phyloP scores from a whole-genome alignment of 352 stramenopile species.

The Globisporangium emineosum region DNA sequence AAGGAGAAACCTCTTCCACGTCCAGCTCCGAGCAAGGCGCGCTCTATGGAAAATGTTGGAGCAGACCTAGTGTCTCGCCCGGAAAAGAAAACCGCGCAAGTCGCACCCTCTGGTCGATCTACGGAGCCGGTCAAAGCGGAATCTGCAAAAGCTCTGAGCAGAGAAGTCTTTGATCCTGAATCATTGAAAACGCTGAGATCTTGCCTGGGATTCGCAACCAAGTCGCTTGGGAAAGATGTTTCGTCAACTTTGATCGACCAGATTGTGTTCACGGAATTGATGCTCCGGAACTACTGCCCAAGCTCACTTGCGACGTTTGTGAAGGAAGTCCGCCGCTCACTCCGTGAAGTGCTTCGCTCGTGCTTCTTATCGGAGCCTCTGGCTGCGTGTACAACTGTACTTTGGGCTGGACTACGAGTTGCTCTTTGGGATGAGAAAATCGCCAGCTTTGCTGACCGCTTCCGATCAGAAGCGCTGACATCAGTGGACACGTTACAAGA shows the following conservation, averaged over 20 bases:
- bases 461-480: conserved; percentile 6
- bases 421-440: conserved; percentile 26
- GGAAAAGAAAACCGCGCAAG: neutral
- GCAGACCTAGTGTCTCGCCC: neutral
- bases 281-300: conserved; percentile 20
- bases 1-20: neutral
- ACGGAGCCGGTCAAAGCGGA: neutral
- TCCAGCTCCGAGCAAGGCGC: neutral
- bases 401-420: conserved; percentile 21
- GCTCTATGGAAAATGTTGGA: neutral
- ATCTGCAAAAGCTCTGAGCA: neutral
- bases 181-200: neutral
- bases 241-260: conserved; percentile 4
- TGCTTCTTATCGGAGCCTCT: conserved; percentile 3
- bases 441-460: conserved; percentile 10
- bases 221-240: neutral
- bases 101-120: neutral
- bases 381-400: conserved; percentile 9
- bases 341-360: conserved; percentile 8
- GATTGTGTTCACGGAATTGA: conserved; percentile 24
- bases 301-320: neutral
- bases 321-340: neutral
- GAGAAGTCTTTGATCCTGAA: neutral
- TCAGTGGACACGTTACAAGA: neutral
- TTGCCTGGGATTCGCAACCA: neutral